These are phyloP conservation scores for Penicillium ochrochloron DNA, from an alignment of 495 filamentous ascomycete genomes.

Conservation along the genomic window DNA sequence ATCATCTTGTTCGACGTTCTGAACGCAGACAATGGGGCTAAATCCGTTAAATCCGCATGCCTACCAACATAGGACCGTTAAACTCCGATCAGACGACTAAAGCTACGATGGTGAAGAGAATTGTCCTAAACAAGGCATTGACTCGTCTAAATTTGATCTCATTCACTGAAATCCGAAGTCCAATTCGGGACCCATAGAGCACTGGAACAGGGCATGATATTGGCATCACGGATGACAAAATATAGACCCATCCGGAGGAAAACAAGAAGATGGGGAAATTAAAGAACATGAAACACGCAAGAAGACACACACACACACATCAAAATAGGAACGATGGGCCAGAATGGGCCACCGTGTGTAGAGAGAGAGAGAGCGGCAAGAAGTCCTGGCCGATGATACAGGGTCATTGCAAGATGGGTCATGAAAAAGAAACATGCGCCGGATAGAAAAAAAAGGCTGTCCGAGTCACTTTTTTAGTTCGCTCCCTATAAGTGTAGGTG, in stretches of 20 bases:
- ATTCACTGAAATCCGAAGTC: slow-evolving; percentile 20
- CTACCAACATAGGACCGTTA: neutral
- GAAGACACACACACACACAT: slow-evolving; percentile 18
- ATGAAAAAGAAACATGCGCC: slow-evolving; percentile 35
- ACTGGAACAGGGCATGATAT: slow-evolving; percentile 23
- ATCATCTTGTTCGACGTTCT: neutral
- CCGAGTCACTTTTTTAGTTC: slow-evolving; percentile 39
- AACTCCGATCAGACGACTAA: neutral
- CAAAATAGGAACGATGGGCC: slow-evolving; percentile 20
- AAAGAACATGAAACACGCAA: slow-evolving; percentile 22
- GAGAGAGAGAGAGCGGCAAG: slow-evolving; percentile 16
- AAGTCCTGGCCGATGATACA: slow-evolving; percentile 35
- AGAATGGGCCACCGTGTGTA: slow-evolving; percentile 15
- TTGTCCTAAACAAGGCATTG: neutral
- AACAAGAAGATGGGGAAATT: slow-evolving; percentile 23
- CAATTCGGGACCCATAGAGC: slow-evolving; percentile 16
- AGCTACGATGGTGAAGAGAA: neutral
- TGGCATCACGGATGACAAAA: slow-evolving; percentile 32
- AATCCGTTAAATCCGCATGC: neutral
- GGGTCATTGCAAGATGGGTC: slow-evolving; percentile 37
- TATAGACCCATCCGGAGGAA: slow-evolving; percentile 22
- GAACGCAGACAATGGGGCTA: neutral
- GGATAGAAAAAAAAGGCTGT: slow-evolving; percentile 32
- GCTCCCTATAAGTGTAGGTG: slow-evolving; percentile 27
- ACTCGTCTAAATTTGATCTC: slow-evolving; percentile 24